Conservation (phyloP, 2,329 filamentous ascomycete genomes). For the Sarocladium brachiariae region DNA sequence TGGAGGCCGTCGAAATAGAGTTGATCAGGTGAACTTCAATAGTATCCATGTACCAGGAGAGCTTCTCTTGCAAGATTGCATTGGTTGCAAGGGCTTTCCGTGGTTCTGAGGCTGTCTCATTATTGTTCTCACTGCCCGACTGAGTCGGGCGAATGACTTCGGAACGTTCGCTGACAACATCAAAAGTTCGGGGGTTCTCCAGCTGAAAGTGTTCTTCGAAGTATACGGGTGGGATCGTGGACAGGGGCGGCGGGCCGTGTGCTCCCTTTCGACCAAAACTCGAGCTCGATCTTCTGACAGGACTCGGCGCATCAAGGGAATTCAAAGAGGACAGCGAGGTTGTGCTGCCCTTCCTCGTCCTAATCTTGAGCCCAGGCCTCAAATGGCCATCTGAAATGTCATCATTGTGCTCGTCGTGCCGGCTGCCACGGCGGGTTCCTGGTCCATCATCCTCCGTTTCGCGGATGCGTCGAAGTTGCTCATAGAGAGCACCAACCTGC, state of each 20-base stretch:
- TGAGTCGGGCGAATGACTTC: conserved; percentile 76
- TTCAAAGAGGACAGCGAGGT: conserved; percentile 43
- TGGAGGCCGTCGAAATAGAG: conserved; percentile 91
- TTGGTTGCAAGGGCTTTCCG: conserved; percentile 91
- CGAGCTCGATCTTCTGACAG: conserved; percentile 38
- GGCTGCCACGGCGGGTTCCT: conserved; percentile 33
- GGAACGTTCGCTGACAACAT: conserved; percentile 91
- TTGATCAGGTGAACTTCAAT: conserved; percentile 96
- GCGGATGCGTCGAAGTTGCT: conserved; percentile 79
- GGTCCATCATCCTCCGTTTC: conserved; percentile 62
- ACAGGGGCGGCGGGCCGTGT: conserved; percentile 76
- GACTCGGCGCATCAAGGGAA: conserved; percentile 39
- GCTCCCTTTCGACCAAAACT: conserved; percentile 49
- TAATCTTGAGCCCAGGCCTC: conserved; percentile 30
- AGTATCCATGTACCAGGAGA: conserved; percentile 99
- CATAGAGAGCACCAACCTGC: conserved; percentile 81
- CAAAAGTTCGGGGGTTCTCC: conserved; percentile 93
- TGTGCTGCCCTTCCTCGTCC: conserved; percentile 26
- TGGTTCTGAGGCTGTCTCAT: conserved; percentile 50
- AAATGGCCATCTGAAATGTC: conserved; percentile 36
- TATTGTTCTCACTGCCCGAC: conserved; percentile 47
- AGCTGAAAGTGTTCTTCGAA: conserved; percentile 93
- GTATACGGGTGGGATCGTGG: conserved; percentile 87
- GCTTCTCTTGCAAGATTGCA: conserved; percentile 93
- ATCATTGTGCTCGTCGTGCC: conserved; percentile 36